Conservation (phyloP, 805 yeast genomes). For the Wickerhamiella azymoides region DNA sequence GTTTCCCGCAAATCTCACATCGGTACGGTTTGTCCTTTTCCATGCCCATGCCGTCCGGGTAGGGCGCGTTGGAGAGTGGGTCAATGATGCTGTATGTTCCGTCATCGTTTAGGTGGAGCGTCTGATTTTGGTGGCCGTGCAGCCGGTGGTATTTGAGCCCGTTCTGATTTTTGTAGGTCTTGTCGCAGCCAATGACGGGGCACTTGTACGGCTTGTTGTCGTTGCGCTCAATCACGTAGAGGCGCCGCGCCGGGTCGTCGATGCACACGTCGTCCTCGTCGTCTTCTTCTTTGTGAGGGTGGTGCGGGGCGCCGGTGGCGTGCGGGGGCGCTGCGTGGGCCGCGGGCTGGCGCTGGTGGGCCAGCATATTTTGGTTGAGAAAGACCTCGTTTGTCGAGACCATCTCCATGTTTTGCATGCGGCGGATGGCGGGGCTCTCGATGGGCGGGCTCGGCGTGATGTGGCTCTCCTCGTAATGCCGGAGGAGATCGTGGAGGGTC, state of each 20-base stretch:
- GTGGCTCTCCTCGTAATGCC: conserved; percentile 95
- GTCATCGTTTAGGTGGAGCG: conserved; percentile 76
- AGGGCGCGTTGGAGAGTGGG: conserved; percentile 68
- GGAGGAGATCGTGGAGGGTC: conserved; percentile 78
- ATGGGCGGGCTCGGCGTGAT: conserved; percentile 49
- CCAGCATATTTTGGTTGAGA: conserved; percentile 26
- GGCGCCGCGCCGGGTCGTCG: conserved; percentile 91
- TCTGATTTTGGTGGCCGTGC: conserved; percentile 96
- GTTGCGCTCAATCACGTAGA: conserved; percentile 81
- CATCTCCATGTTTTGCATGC: conserved; percentile 56
- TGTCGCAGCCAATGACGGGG: conserved; percentile 96
- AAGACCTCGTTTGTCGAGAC: conserved; percentile 91
- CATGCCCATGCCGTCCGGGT: conserved; percentile 84
- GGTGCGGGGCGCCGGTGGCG: too few relatives aligned
- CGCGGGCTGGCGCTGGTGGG: neutral
- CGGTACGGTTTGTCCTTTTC: conserved; percentile 97
- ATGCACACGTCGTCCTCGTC: conserved; percentile 66
- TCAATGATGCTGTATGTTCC: conserved; percentile 88
- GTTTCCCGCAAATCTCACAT: conserved; percentile 95
- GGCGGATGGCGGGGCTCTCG: conserved; percentile 21
- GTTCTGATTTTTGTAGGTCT: conserved; percentile 93
- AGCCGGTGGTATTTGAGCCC: conserved; percentile 90
- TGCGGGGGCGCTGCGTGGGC: neutral
- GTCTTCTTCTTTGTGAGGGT: conserved; percentile 22
- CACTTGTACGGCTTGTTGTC: conserved; percentile 93